phyloP scores from a whole-genome alignment of 1,139 yeast genomes.

The Debaryomycetaceae sp. region DNA sequence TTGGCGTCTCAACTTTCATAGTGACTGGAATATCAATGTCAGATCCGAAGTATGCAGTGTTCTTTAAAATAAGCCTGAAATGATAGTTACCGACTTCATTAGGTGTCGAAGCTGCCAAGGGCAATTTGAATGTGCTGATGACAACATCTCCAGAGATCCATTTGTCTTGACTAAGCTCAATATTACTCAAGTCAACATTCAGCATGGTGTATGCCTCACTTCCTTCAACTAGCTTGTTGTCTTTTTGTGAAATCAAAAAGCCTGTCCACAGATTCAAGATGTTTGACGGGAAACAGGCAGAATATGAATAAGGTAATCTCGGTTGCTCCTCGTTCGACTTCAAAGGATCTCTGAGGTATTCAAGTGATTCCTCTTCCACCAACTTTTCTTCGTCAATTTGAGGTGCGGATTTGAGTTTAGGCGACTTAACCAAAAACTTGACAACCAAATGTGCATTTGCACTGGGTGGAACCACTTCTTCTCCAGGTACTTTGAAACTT shows the following conservation, averaged over 20 bases:
- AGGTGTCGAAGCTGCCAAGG: conserved; percentile 71
- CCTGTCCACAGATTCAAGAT: conserved; percentile 64
- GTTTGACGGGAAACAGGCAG: conserved; percentile 70
- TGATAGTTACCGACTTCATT: conserved; percentile 55
- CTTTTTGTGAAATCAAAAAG: conserved; percentile 66
- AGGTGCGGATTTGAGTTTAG: conserved; percentile 59
- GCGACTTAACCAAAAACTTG: conserved; percentile 73
- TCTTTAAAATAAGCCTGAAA: conserved; percentile 63
- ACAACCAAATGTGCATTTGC: conserved; percentile 73
- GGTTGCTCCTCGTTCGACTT: conserved; percentile 66
- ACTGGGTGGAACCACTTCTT: conserved; percentile 66
- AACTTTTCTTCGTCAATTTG: conserved; percentile 39
- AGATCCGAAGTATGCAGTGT: conserved; percentile 65
- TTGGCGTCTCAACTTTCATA: conserved; percentile 54
- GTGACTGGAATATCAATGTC: conserved; percentile 67
- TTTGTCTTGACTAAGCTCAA: conserved; percentile 46
- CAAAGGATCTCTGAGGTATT: conserved; percentile 69
- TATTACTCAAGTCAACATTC: conserved; percentile 53
- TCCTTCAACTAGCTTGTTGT: conserved; percentile 69
- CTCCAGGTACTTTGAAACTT: conserved; percentile 86
- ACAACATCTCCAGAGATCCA: conserved; percentile 45
- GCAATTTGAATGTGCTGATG: conserved; percentile 72
- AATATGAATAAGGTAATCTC: conserved; percentile 53
- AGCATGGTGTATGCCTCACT: conserved; percentile 53
- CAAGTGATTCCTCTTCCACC: conserved; percentile 52